Evolutionary conservation across 2,329 filamentous ascomycete species (phyloP), one percentile per base, ranked within the genome.

Genomic region (Chrysoporthe austroafricana): DNA sequence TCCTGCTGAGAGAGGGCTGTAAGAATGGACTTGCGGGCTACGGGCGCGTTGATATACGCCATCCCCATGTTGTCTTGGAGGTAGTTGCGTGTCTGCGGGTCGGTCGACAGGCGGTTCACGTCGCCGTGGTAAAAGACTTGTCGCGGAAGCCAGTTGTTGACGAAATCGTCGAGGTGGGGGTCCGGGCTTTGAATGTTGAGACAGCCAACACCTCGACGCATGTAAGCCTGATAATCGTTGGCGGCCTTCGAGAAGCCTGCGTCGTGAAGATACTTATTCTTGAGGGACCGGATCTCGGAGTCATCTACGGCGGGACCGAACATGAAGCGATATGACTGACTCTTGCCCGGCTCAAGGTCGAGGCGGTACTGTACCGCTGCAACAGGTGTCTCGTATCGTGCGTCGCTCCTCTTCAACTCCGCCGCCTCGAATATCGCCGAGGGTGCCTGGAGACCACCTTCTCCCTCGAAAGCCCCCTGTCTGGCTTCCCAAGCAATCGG

Each of bases 51-150:
- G 76, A 87, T 84, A 74, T 82, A 87, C 61, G 81, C 82, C 85
- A 88, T 88, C 66, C 85, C 85, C 85, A 88, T 87, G 74, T 86
- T 86, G 74, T 88, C 85, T 72, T 88, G 85, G 3, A 88, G 75
- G 71, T 86, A 88, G 72, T 88, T 87, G 56, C 85, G 82, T 8
- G 85, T 88, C 73, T 87, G 85, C 26, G 85, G 85, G 72, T 87
- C 85, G 0, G 85, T 87, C 0, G 84, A 86, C 44, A 88, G 76
- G 13, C 85, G 83, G 73, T 88, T 88, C 52, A 86, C 84, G 70
- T 86, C 84, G 63, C 85, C 85, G 72, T 88, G 85, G 74, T 88
- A 87, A 78, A 83, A 87, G 18, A 84, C 79, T 71, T 88, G 85
- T 8, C 85, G 84, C 16, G 85, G 82, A 13, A 87, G 78, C 85